A percentile compares a stretch with the other conserved stretches of the same genome.
Evolutionary conservation across 2,329 filamentous ascomycete species (phyloP).

Genomic region (Pestalotiopsis sp.): DNA sequence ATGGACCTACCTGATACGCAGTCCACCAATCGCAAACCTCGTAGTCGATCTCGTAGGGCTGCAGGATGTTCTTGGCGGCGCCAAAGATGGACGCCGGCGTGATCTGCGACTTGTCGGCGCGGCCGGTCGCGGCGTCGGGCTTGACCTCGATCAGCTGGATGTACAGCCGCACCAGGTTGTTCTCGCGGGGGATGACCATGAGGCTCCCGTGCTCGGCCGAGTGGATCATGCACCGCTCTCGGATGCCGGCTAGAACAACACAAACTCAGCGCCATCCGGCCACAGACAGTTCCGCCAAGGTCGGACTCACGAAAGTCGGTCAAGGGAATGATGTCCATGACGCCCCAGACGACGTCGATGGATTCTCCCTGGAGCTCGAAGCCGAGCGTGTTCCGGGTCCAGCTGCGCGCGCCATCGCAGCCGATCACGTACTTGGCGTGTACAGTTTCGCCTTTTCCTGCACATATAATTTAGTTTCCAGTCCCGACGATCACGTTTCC

Average conservation of each 20-base stretch:
- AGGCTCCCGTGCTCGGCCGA: slow-evolving; percentile 52
- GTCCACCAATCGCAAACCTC: slow-evolving; percentile 67
- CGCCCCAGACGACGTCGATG: slow-evolving; percentile 50
- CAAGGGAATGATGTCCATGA: slow-evolving; percentile 36
- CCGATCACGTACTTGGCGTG: slow-evolving; percentile 32
- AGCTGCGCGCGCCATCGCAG: slow-evolving; percentile 27
- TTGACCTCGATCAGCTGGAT: slow-evolving; percentile 52
- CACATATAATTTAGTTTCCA: background rate
- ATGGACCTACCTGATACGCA: slow-evolving; percentile 58
- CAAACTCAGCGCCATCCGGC: slow-evolving; percentile 2
- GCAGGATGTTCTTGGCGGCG: slow-evolving; percentile 59
- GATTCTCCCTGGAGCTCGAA: slow-evolving; percentile 55
- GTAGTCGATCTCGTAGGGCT: slow-evolving; percentile 65
- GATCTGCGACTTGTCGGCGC: slow-evolving; percentile 56
- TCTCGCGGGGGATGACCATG: slow-evolving; percentile 63
- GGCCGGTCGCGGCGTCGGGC: slow-evolving; percentile 21
- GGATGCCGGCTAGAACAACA: slow-evolving; percentile 45
- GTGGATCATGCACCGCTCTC: slow-evolving; percentile 56
- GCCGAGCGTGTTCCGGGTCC: slow-evolving; percentile 23
- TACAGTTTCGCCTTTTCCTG: slow-evolving; percentile 33
- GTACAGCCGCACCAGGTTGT: slow-evolving; percentile 58
- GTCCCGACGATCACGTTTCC: background rate
- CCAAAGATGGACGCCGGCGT: slow-evolving; percentile 59
- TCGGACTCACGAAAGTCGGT: slow-evolving; percentile 45
- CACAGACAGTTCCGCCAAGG: background rate